Conservation (phyloP, 1,139 yeast species). For the Kodamaea sp. region DNA sequence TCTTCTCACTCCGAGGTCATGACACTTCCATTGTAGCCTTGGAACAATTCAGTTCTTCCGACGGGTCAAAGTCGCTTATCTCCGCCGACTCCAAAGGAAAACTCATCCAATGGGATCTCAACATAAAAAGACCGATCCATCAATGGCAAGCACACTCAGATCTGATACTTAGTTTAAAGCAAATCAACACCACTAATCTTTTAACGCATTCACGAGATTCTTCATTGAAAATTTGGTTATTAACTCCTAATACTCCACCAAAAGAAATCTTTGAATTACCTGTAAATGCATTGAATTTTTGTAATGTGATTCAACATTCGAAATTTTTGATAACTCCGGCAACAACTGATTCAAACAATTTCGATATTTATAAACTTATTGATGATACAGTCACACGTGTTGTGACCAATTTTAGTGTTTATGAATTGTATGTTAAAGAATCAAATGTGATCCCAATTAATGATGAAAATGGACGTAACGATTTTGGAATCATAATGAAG, state of each 20-base stretch:
- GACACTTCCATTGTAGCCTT: slow-evolving; percentile 8
- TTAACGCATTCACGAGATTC: slow-evolving; percentile 58
- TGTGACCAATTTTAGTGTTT: slow-evolving; percentile 25
- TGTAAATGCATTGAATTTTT: slow-evolving; percentile 53
- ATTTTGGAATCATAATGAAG: slow-evolving; percentile 57
- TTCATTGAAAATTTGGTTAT: slow-evolving; percentile 46
- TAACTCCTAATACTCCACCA: slow-evolving; percentile 5
- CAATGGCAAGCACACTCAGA: slow-evolving; percentile 52
- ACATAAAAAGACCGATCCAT: slow-evolving; percentile 38
- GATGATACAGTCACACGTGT: slow-evolving; percentile 24
- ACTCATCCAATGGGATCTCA: slow-evolving; percentile 50
- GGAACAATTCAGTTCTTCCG: slow-evolving; percentile 1
- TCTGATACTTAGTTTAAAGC: slow-evolving; percentile 40
- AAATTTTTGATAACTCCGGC: slow-evolving; percentile 47
- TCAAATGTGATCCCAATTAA: slow-evolving; percentile 9
- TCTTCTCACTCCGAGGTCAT: slow-evolving; percentile 15
- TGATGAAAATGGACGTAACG: slow-evolving; percentile 24
- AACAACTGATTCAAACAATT: slow-evolving; percentile 47
- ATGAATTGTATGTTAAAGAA: slow-evolving; percentile 14
- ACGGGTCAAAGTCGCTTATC: slow-evolving; percentile 21
- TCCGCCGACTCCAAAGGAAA: slow-evolving; percentile 48
- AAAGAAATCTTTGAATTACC: slow-evolving; percentile 36
- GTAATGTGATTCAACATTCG: slow-evolving; percentile 41
- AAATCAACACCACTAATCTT: slow-evolving; percentile 33
- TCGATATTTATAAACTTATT: slow-evolving; percentile 46